A percentile compares a stretch with the other conserved stretches of the same genome.
phyloP scores from a whole-genome alignment of 768 basidiomycete genomes.

The Leccinellum albellum region DNA sequence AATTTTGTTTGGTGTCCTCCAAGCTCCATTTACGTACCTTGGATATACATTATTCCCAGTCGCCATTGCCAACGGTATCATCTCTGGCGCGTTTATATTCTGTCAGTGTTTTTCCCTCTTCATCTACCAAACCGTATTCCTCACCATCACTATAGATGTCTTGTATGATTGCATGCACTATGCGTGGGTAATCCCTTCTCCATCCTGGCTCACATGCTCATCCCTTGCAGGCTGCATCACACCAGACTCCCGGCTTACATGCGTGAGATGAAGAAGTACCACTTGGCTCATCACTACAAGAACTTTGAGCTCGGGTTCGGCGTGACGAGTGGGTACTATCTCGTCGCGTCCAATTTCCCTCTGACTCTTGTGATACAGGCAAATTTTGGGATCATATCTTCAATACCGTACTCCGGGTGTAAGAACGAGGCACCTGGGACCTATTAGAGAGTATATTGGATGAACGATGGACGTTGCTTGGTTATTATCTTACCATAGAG shows the following conservation, averaged over 20 bases:
- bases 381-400: conserved; percentile 96
- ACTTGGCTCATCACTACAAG: conserved; percentile 97
- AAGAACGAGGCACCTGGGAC: conserved; percentile 9
- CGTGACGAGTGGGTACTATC: conserved; percentile 69
- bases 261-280: conserved; percentile 93
- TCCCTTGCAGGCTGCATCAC: conserved; percentile 65
- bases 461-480: conserved; percentile 4
- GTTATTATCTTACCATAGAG: conserved; percentile 2
- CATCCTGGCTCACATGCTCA: neutral
- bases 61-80: conserved; percentile 86
- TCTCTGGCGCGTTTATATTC: conserved; percentile 72
- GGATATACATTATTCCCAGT: conserved; percentile 80
- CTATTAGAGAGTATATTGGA: neutral
- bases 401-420: conserved; percentile 73
- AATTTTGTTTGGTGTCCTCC: conserved; percentile 67
- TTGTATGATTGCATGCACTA: conserved; percentile 92
- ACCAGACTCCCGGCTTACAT: conserved; percentile 82
- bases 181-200: conserved; percentile 49
- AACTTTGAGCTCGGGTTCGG: conserved; percentile 98
- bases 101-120: conserved; percentile 44
- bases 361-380: conserved; percentile 38
- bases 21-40: conserved; percentile 83
- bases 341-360: neutral
- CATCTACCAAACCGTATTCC: neutral
- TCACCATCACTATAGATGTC: conserved; percentile 49